Evolutionary conservation across 805 yeast species (phyloP), one percentile per base, ranked within the genome.

Genomic region (Cyberlindnera xishuangbannaensis): DNA sequence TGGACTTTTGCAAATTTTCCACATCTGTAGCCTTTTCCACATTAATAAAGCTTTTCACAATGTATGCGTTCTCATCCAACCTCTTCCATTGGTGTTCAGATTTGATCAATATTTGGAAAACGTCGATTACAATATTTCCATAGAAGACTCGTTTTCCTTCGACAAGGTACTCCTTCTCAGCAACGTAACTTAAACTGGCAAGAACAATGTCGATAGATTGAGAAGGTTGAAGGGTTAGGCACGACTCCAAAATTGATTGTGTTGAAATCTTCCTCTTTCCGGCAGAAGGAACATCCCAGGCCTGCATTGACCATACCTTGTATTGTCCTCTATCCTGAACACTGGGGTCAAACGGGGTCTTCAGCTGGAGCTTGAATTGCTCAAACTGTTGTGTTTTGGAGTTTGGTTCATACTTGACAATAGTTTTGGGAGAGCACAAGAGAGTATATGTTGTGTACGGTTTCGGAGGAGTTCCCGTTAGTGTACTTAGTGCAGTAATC

Each of bases 201-300:
- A 87, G 47, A 17, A 70, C 62, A 6, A 36, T 34, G 11, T 51
- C 43, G 36, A 67, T 48, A 53, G 51, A 64, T 34, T 61, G 44
- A 40, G 58, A 41, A 35, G 51, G 19, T 9, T 58, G 56, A 6
- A 58, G 46, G 8, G 45, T 24, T 6, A 72, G 43, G 12, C 53
- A 47, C 12, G 73, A 55, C 49, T 80, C 86, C 40, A 79, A 66
- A 10, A 84, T 68, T 13, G 83, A 71, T 53, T 86, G 94, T 39
- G 71, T 75, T 16, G 68, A 70, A 34, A 71, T 78, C 54, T 71
- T 69, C 48, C 72, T 68, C 58, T 67, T 71, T 4, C 90, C 90
- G 8, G 85, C 88, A 6, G 78, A 73, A 2, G 92, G 92, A 10
- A 83, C 78, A 56, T 83, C 94, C 5, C 74, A 63, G 17, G 77